phyloP scores from a whole-genome alignment of 495 filamentous ascomycete genomes.

The Neurospora tetrasperma region DNA sequence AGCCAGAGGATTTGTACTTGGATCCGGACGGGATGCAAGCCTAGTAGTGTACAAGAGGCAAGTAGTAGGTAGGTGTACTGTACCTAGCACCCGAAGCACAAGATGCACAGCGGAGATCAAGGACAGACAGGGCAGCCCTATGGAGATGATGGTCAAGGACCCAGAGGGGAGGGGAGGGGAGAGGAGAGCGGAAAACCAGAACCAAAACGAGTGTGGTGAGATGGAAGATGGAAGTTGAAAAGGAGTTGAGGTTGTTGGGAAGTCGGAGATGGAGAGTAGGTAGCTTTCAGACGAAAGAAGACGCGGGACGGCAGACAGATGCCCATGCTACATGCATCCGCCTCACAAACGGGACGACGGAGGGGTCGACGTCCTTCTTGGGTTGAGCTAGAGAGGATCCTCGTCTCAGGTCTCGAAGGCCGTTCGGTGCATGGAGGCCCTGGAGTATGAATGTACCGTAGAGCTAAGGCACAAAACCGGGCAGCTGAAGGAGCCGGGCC shows the following conservation, averaged over 20 bases:
- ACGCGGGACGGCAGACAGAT: not conserved
- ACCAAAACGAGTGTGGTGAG: conserved; percentile 10
- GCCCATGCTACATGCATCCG: not conserved
- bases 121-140: not conserved
- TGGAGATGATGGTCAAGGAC: not conserved
- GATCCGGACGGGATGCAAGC: not conserved
- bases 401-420: not conserved
- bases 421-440: not conserved
- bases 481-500: not conserved
- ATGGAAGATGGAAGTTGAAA: not conserved
- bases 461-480: not conserved
- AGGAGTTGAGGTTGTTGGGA: not conserved
- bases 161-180: not conserved
- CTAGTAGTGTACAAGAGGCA: too few relatives aligned
- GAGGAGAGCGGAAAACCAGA: not conserved
- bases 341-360: not conserved
- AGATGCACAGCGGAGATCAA: not conserved
- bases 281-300: conserved; percentile 1
- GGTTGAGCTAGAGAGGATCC: not conserved
- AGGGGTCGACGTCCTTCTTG: not conserved
- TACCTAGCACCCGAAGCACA: not conserved
- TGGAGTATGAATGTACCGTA: not conserved
- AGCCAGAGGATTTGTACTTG: not conserved
- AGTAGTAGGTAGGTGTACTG: not conserved
- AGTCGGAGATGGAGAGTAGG: not conserved